Percentiles rank a stretch among this genome's conserved stretches.
These are phyloP conservation scores for Trichoderma endophyticum DNA, from an alignment of 2,329 filamentous ascomycete species.

Conservation along the genomic window DNA sequence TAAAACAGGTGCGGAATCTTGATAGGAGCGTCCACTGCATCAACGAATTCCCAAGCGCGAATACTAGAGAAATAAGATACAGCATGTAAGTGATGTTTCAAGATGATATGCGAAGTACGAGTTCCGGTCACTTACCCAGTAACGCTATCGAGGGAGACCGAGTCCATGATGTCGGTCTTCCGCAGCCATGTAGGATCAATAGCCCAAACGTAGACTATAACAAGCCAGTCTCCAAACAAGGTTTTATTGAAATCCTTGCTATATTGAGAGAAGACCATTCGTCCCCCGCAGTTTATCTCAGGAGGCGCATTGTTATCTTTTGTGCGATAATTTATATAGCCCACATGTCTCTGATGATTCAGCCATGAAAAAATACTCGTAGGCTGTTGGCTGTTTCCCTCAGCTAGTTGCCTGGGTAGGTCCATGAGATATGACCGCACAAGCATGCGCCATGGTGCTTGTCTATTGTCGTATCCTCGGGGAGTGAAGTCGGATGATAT, in stretches of 20 bases:
- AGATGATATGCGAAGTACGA: background rate
- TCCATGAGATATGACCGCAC: background rate
- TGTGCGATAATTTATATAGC: background rate
- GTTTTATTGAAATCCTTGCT: background rate
- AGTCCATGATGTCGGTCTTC: background rate
- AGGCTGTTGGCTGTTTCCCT: background rate
- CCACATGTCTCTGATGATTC: background rate
- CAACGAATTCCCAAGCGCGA: background rate
- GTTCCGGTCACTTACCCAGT: slow-evolving; percentile 1
- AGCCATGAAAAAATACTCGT: background rate
- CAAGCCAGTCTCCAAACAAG: slow-evolving; percentile 2
- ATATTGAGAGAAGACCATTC: background rate
- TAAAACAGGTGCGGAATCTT: slow-evolving; percentile 3
- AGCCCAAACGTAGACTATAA: slow-evolving; percentile 6
- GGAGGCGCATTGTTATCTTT: background rate
- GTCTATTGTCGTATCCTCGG: slow-evolving; percentile 1
- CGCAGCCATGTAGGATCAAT: background rate
- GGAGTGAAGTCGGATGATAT: slow-evolving; percentile 1
- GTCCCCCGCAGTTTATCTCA: slow-evolving; percentile 7
- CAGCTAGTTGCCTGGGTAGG: background rate
- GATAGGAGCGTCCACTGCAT: background rate
- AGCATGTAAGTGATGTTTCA: background rate
- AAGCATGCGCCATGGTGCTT: slow-evolving; percentile 11
- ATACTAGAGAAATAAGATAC: slow-evolving; percentile 1
- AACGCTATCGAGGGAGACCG: slow-evolving; percentile 1